These are phyloP conservation scores for Fusarium sp. DNA, from an alignment of 2,329 filamentous ascomycete species.

Conservation along the genomic window DNA sequence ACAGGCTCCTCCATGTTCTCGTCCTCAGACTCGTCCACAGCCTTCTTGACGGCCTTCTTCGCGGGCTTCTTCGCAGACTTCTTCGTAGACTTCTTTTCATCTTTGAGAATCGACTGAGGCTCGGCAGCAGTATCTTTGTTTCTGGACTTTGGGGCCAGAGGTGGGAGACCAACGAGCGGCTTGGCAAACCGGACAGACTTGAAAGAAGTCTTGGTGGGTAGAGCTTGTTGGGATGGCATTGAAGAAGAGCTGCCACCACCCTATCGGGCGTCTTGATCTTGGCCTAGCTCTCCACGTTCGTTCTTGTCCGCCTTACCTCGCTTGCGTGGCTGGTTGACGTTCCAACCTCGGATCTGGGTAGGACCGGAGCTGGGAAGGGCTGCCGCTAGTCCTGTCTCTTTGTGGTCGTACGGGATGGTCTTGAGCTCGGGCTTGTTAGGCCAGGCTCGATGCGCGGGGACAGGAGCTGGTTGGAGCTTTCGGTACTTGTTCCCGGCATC, in stretches of 20 bases:
- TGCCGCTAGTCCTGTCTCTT: conserved; percentile 67
- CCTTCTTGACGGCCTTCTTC: neutral
- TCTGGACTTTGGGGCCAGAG: conserved; percentile 22
- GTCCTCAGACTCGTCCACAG: neutral
- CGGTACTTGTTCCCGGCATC: conserved; percentile 62
- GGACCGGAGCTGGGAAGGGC: conserved; percentile 68
- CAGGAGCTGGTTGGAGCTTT: conserved; percentile 69
- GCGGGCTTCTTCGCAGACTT: neutral
- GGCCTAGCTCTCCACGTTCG: conserved; percentile 48
- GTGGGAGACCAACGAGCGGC: conserved; percentile 36
- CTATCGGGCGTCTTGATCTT: conserved; percentile 56
- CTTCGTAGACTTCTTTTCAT: neutral
- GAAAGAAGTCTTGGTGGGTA: conserved; percentile 25
- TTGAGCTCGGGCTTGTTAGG: conserved; percentile 65
- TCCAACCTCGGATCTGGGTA: conserved; percentile 69
- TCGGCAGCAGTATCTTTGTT: neutral
- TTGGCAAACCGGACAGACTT: conserved; percentile 43
- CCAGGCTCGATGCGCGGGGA: conserved; percentile 64
- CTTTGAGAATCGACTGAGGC: neutral
- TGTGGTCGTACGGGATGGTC: conserved; percentile 70
- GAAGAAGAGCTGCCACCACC: conserved; percentile 45
- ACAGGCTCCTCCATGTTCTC: neutral
- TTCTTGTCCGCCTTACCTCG: conserved; percentile 51
- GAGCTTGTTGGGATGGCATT: conserved; percentile 32
- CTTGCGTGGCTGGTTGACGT: conserved; percentile 57